Percentiles rank a stretch among this genome's conserved stretches.
Conservation (phyloP, 805 yeast species). For the Metschnikowia cubensis region DNA sequence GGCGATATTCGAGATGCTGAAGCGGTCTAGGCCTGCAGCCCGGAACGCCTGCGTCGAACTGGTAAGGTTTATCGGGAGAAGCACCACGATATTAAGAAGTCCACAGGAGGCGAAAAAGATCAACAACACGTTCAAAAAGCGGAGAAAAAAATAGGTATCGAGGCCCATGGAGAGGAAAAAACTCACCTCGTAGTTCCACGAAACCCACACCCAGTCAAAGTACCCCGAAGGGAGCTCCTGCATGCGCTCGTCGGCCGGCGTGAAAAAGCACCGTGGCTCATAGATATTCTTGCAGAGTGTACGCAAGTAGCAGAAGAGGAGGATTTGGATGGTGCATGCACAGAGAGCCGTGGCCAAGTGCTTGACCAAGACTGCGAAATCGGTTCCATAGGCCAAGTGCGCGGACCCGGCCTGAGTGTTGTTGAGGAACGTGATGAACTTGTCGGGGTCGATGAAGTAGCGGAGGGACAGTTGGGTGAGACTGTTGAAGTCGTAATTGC, state of each 20-base stretch:
- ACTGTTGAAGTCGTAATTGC: constrained; percentile 11
- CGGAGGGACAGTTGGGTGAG: constrained; percentile 27
- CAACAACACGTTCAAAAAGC: constrained; percentile 54
- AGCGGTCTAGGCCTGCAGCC: constrained; percentile 55
- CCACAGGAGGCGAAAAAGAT: constrained; percentile 52
- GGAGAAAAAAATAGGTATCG: constrained; percentile 69
- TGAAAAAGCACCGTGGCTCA: constrained; percentile 50
- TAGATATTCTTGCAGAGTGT: constrained; percentile 38
- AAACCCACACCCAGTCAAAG: constrained; percentile 55
- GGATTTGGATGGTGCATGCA: constrained; percentile 51
- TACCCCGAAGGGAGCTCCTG: constrained; percentile 39
- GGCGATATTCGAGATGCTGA: constrained; percentile 71
- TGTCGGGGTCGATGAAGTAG: constrained; percentile 24
- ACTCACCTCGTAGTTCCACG: constrained; percentile 36
- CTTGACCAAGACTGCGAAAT: constrained; percentile 52
- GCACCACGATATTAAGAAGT: constrained; percentile 49
- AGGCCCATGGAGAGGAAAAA: constrained; percentile 53
- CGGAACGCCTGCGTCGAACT: constrained; percentile 29
- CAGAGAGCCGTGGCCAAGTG: constrained; percentile 52
- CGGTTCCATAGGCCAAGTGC: constrained; percentile 54
- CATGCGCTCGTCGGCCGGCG: constrained; percentile 37
- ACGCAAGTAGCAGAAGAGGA: constrained; percentile 35
- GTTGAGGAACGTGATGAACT: constrained; percentile 40
- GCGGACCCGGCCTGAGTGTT: constrained; percentile 58
- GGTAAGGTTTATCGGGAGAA: constrained; percentile 60